Conservation (phyloP, 2,329 filamentous ascomycete species). For the Stromatinia cepivora region DNA sequence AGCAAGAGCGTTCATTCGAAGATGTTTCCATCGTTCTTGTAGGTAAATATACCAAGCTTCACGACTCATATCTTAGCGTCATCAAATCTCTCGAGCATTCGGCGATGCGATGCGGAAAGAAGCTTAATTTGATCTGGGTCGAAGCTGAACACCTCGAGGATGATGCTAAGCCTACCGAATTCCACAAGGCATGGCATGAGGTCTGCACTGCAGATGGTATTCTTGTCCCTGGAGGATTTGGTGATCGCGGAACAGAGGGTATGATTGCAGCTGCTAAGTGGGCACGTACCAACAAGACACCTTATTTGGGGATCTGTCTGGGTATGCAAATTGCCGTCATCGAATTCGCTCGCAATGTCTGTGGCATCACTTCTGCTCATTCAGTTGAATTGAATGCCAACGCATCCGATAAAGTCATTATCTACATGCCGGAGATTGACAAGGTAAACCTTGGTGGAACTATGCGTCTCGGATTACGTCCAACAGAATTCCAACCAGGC, state of each 20-base stretch:
- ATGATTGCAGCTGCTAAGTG: slow-evolving; percentile 88
- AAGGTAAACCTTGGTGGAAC: slow-evolving; percentile 78
- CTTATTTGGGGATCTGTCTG: slow-evolving; percentile 87
- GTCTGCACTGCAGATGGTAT: slow-evolving; percentile 67
- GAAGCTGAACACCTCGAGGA: slow-evolving; percentile 83
- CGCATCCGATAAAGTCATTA: slow-evolving; percentile 53
- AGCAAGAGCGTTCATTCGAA: slow-evolving; percentile 65
- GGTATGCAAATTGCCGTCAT: slow-evolving; percentile 78
- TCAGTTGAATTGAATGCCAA: slow-evolving; percentile 41
- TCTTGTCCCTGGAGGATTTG: slow-evolving; percentile 63
- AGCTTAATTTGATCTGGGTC: slow-evolving; percentile 79
- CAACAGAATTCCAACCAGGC: slow-evolving; percentile 67
- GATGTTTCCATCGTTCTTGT: slow-evolving; percentile 81
- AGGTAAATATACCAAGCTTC: slow-evolving; percentile 84
- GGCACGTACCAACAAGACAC: slow-evolving; percentile 77
- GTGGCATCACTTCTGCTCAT: slow-evolving; percentile 53
- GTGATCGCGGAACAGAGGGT: slow-evolving; percentile 77
- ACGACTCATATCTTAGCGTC: slow-evolving; percentile 84
- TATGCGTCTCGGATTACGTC: slow-evolving; percentile 75
- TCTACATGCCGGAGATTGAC: slow-evolving; percentile 91
- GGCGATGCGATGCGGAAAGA: slow-evolving; percentile 79
- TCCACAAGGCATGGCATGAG: slow-evolving; percentile 82
- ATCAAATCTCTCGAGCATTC: slow-evolving; percentile 88
- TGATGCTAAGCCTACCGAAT: slow-evolving; percentile 66
- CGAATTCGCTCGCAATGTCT: slow-evolving; percentile 78